Evolutionary conservation across 441 rosid species (phyloP), one percentile per base, ranked within the genome.

Genomic region (Euphorbia schlechtendalii): DNA sequence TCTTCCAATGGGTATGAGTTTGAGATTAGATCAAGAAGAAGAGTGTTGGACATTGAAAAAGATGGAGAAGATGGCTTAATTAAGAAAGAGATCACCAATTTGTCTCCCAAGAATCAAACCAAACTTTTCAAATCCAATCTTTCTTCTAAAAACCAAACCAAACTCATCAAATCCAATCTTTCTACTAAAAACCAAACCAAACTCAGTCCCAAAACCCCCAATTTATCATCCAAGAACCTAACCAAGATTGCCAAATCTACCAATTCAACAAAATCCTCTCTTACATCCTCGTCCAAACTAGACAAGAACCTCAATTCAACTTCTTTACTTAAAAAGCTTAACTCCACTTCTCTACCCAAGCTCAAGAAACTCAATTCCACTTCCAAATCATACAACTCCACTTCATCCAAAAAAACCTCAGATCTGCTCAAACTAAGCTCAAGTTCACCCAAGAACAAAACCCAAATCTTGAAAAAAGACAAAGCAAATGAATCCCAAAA

Each of bases 381-480:
- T 17, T 61, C 82, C 4, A 84, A 87, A 60, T 4, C 80, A 52
- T 53, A 74, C 4, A 80, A 83, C 46, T 81, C 82, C 4, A 32
- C 34, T 32, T 32, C 34, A 32, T 60, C 86, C 40, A 82, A 80
- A 64, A 80, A 86, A 65, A 28, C 74, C 65, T 57, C 81, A 75
- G 87, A 93, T 93, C 86, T 81, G 8, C 72, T 80, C 76, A 86
- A 86, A 73, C 60, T 70, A 58, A 69, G 54, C 65, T 54, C 81
- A 32, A n/a, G n/a, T n/a, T n/a, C n/a, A n/a, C 49, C 81, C 77
- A 83, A 84, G 52, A 83, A 84, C 89, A 85, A 88, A 77, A 83
- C 89, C 53, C 78, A 45, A 49, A 66, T 24, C 59, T 84, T 64
- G 3, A 13, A 53, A 53, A n/a, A 48, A 5, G n/a, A 18, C 18